phyloP scores from a whole-genome alignment of 2,329 filamentous ascomycete species.

The Verticillium tricorpus region DNA sequence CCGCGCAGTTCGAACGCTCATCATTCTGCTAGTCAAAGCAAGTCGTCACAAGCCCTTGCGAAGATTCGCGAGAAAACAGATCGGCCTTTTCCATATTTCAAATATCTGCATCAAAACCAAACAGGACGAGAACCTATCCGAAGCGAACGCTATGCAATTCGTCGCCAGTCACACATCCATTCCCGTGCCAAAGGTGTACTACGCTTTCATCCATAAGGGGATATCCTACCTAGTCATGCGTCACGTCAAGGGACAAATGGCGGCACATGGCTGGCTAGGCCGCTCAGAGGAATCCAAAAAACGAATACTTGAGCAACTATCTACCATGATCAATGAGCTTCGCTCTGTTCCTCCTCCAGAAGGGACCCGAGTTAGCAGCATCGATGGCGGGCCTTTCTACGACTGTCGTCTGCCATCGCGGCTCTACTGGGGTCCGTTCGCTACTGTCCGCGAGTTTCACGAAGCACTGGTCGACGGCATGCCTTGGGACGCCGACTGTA shows the following conservation, averaged over 20 bases:
- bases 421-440: constrained; percentile 19
- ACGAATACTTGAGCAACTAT: constrained; percentile 16
- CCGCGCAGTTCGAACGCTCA: constrained; percentile 5
- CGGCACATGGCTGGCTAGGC: constrained; percentile 6
- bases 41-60: constrained; percentile 2
- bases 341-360: constrained; percentile 8
- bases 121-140: constrained; percentile 9
- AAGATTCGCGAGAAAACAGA: neutral
- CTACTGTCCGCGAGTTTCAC: constrained; percentile 20
- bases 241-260: constrained; percentile 22
- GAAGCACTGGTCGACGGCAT: constrained; percentile 12
- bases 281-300: constrained; percentile 13
- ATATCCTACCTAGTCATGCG: constrained; percentile 38
- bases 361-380: constrained; percentile 8
- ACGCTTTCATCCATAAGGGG: constrained; percentile 29
- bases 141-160: constrained; percentile 35
- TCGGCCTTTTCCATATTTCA: neutral
- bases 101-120: neutral
- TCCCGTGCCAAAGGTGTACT: constrained; percentile 38
- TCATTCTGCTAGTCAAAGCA: constrained; percentile 4
- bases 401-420: constrained; percentile 16
- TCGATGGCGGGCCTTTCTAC: constrained; percentile 17
- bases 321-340: constrained; percentile 13
- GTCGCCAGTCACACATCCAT: constrained; percentile 34
- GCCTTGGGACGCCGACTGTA: neutral